Base-by-base conservation (phyloP, 441 rosid species). In the Adansonia rubrostipa region DNA sequence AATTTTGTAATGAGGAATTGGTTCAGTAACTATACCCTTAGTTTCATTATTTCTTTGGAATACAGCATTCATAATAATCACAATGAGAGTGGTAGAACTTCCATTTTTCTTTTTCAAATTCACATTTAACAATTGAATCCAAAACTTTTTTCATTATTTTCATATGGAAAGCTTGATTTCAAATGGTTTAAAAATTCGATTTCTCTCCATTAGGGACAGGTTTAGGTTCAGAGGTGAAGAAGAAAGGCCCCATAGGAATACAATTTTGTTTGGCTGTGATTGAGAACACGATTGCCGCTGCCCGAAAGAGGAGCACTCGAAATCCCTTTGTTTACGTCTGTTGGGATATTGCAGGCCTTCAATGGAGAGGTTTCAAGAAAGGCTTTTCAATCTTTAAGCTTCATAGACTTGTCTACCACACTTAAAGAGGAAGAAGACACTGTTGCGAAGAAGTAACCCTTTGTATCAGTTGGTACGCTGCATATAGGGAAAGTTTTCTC, bases 341-440 rank as follows among this genome's bases (percentile, higher is more conserved):
- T 82, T 11, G 93, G 88, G 53, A 75, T 76, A 10, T 87, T 82
- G 36, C 97, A 89, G 58, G 69, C 70, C 20, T 80, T 77, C 44
- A 67, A n/a, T 2, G 93, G 89, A 69, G 92, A 86, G n/a, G 62
- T n/a, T 66, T 89, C 85, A 10, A 88, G 81, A 68, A 78, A 83
- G 0, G 88, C 91, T 64, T 86, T 84, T 86, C 96, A 92, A n/a
- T 85, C 77, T 48, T 45, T 57, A 42, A 86, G 44, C 33, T 28
- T 28, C 33, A 28, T 28, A 2, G 33, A 28, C 33, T 4, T 4
- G 8, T 42, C 45, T 42, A 42, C 45, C 45, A 42, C 45, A 42
- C 8, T 42, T 42, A 42, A 42, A 42, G 40, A 36, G 3, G 40
- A 36, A 36, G 40, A 36, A 36, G 3, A 57, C 60, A 17, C 56